These are phyloP conservation scores for Xylaria sp. DNA, from an alignment of 495 filamentous ascomycete genomes.

Conservation along the genomic window DNA sequence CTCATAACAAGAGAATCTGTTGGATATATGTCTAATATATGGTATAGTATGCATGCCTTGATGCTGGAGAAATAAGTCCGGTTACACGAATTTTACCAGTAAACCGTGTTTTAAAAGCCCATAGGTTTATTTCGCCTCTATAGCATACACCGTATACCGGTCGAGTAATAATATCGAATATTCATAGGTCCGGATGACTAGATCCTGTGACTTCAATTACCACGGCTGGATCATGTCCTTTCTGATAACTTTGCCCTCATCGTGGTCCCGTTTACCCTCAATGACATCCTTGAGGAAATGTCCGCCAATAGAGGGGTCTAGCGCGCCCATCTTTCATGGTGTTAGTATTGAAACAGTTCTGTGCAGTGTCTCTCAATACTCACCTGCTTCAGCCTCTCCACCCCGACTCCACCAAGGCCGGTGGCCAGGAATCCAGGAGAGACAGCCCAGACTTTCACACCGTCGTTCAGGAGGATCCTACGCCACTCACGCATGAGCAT, in stretches of 20 bases:
- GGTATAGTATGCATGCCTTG: background rate
- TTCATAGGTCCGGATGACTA: background rate
- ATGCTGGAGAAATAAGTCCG: background rate
- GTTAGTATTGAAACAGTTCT: background rate
- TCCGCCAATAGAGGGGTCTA: conserved; percentile 52
- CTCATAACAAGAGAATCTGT: background rate
- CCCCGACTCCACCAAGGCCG: conserved; percentile 47
- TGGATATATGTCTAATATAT: background rate
- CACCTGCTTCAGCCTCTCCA: conserved; percentile 44
- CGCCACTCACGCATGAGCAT: conserved; percentile 71
- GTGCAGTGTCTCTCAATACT: conserved; percentile 21
- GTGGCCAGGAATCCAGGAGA: conserved; percentile 66
- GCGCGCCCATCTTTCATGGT: conserved; percentile 44
- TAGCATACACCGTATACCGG: background rate
- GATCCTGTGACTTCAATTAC: conserved; percentile 28
- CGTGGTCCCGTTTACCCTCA: conserved; percentile 56
- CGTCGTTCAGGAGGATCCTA: conserved; percentile 59
- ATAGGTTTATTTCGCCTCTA: background rate
- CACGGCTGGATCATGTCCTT: conserved; percentile 49
- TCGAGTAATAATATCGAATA: background rate
- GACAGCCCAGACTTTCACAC: conserved; percentile 65
- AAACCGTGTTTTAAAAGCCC: background rate
- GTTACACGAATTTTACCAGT: background rate
- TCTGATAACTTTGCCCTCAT: conserved; percentile 54
- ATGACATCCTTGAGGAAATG: conserved; percentile 53